Evolutionary conservation across 164 flowering plant species (phyloP).

Genomic region (Paratinospora sagittata): DNA sequence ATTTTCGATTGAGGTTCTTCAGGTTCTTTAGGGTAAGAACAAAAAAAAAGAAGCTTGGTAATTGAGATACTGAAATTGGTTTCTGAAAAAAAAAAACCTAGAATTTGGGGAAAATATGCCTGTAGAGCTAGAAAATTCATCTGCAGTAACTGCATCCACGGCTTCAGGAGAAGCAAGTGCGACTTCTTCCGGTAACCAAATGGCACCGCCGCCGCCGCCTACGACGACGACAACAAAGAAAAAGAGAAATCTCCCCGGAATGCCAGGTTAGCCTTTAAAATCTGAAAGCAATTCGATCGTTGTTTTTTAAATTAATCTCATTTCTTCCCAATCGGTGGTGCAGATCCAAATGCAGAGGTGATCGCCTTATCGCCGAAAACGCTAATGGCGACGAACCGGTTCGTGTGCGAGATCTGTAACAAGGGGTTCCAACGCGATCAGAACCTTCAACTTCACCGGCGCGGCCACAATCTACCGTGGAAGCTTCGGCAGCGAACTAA

Average conservation of each 20-base stretch:
- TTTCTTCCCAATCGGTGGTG: not conserved
- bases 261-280: slow-evolving; percentile 51
- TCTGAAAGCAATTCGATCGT: not conserved
- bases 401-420: slow-evolving; percentile 76
- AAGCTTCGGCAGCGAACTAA: slow-evolving; percentile 58
- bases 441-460: slow-evolving; percentile 69
- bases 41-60: not conserved
- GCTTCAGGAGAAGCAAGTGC: slow-evolving; percentile 45
- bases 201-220: slow-evolving; percentile 6
- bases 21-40: not conserved
- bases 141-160: slow-evolving; percentile 36
- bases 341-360: slow-evolving; percentile 87
- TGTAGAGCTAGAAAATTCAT: slow-evolving; percentile 34
- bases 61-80: not conserved
- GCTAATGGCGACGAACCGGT: slow-evolving; percentile 67
- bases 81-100: not conserved
- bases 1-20: not conserved
- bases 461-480: slow-evolving; percentile 80
- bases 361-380: slow-evolving; percentile 66
- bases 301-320: not conserved
- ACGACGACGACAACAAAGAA: slow-evolving; percentile 32
- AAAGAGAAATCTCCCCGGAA: slow-evolving; percentile 81
- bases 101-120: slow-evolving; percentile 8
- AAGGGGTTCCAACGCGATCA: slow-evolving; percentile 80
- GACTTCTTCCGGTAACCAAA: slow-evolving; percentile 32